Conservation (phyloP, 805 yeast species). For the Lachancea sp. region DNA sequence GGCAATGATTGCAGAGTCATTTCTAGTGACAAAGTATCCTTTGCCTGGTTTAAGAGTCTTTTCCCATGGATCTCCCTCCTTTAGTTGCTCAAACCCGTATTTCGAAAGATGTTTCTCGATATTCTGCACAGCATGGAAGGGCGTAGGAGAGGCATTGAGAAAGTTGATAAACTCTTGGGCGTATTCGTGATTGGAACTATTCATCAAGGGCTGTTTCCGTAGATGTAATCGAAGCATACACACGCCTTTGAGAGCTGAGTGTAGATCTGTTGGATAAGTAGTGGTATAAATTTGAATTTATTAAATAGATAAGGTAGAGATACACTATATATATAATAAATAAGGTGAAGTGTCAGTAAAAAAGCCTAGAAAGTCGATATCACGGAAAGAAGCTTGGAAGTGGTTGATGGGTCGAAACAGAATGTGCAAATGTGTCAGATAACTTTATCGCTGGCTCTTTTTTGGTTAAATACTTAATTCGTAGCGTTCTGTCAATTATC, state of each 20-base stretch:
- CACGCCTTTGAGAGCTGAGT: not conserved
- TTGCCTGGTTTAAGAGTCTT: slow-evolving; percentile 46
- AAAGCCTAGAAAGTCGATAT: too few relatives aligned
- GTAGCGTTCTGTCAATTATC: too few relatives aligned
- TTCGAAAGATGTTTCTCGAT: slow-evolving; percentile 47
- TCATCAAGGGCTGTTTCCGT: slow-evolving; percentile 14
- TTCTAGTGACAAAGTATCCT: slow-evolving; percentile 82
- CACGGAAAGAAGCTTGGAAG: too few relatives aligned
- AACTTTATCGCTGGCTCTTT: too few relatives aligned
- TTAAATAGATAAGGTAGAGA: too few relatives aligned
- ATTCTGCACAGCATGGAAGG: slow-evolving; percentile 82
- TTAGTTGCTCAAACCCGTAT: slow-evolving; percentile 68
- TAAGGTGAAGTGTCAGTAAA: too few relatives aligned
- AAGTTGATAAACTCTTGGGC: slow-evolving; percentile 60
- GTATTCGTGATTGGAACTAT: slow-evolving; percentile 19
- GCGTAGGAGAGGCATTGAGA: slow-evolving; percentile 84
- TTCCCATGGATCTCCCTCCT: slow-evolving; percentile 69
- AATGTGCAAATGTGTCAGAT: too few relatives aligned
- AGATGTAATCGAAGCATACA: slow-evolving; percentile 27
- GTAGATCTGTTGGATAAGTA: too few relatives aligned
- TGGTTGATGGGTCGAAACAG: too few relatives aligned
- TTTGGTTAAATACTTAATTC: too few relatives aligned
- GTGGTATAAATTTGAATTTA: too few relatives aligned
- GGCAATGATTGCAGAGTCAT: slow-evolving; percentile 82
- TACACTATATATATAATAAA: too few relatives aligned